These are phyloP conservation scores for Zasmidium citrigriseum DNA, from an alignment of 2,329 filamentous ascomycete species.

Conservation along the genomic window DNA sequence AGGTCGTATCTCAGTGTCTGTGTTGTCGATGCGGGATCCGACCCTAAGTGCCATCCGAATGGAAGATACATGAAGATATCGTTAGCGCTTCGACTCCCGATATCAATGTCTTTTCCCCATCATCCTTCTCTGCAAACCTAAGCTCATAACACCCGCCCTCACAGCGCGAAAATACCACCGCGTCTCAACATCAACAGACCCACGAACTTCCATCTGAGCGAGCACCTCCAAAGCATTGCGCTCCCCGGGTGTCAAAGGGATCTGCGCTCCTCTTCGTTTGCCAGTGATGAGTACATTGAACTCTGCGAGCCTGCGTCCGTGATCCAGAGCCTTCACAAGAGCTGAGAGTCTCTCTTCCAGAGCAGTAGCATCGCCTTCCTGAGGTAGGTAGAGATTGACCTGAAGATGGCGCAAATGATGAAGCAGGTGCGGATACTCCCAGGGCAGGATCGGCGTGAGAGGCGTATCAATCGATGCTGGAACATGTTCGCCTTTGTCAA, in stretches of 20 bases:
- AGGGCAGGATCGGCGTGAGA: slow-evolving; percentile 21
- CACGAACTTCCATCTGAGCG: slow-evolving; percentile 23
- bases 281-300: slow-evolving; percentile 21
- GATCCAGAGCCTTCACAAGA: slow-evolving; percentile 21
- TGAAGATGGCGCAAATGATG: slow-evolving; percentile 20
- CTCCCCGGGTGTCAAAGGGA: slow-evolving; percentile 9
- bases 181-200: slow-evolving; percentile 18
- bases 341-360: slow-evolving; percentile 5
- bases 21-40: no score
- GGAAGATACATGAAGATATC: no score
- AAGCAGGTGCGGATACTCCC: slow-evolving; percentile 22
- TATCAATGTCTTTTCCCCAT: neutral
- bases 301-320: slow-evolving; percentile 15
- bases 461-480: neutral
- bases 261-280: slow-evolving; percentile 16
- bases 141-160: slow-evolving; percentile 10
- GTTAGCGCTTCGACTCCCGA: no score
- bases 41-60: no score
- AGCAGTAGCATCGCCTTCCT: slow-evolving; percentile 4
- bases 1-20: no score
- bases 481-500: neutral
- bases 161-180: slow-evolving; percentile 17
- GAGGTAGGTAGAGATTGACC: slow-evolving; percentile 24
- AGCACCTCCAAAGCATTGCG: slow-evolving; percentile 17
- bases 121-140: slow-evolving; percentile 22